A percentile compares a stretch with the other conserved stretches of the same genome.
Conservation (phyloP, 2,329 filamentous ascomycete genomes). For the Sclerotinia minor region DNA sequence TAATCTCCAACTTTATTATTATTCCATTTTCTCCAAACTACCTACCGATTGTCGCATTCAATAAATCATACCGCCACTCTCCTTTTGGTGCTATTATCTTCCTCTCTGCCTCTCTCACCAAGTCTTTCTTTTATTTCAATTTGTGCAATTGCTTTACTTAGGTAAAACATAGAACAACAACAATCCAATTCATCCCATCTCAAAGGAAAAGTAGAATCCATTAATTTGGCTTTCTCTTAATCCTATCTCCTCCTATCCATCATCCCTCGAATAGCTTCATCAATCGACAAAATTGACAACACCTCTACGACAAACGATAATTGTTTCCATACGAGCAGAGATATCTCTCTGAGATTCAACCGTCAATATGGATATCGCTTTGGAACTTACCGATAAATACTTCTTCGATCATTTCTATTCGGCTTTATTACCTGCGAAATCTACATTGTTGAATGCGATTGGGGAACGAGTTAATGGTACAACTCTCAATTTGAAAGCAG, state of each 20-base stretch:
- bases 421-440: conserved; percentile 61
- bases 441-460: conserved; percentile 55
- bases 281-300: background rate
- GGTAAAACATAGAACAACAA: background rate
- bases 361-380: conserved; percentile 81
- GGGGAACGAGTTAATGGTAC: conserved; percentile 51
- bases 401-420: conserved; percentile 80
- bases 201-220: conserved; percentile 5
- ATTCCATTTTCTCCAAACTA: background rate
- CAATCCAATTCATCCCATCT: background rate
- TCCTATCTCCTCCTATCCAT: background rate
- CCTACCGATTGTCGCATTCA: conserved; percentile 1
- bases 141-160: background rate
- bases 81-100: background rate
- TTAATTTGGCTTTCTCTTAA: background rate
- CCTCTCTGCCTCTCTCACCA: too few species aligned
- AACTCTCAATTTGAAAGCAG: conserved; percentile 54
- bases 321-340: background rate
- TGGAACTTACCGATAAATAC: conserved; percentile 81
- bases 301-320: background rate
- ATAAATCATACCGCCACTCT: conserved; percentile 17
- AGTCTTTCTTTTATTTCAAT: conserved; percentile 7
- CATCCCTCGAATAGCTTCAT: background rate
- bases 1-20: background rate
- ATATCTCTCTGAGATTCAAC: background rate